Evolutionary conservation across 768 basidiomycete genomes (phyloP).

Genomic region (Dictyophora rubrovolvata): DNA sequence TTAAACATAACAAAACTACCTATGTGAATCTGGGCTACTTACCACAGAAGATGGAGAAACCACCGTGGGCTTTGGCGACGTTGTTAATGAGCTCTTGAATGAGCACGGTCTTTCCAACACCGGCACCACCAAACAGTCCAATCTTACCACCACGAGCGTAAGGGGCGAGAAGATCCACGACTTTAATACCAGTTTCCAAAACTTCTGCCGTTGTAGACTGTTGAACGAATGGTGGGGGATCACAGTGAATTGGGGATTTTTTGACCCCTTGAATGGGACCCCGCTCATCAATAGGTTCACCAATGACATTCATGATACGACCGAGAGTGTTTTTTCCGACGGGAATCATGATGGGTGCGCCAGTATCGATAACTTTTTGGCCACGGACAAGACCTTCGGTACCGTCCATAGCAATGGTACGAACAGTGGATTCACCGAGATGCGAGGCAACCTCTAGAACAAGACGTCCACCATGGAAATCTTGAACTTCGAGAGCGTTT

Average conservation of each 20-base stretch:
- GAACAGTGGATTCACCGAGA: constrained; percentile 97
- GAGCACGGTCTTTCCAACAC: constrained; percentile 99
- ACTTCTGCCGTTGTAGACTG: constrained; percentile 99
- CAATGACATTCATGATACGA: constrained; percentile 99
- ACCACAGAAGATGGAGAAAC: constrained; percentile 99
- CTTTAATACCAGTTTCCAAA: constrained; percentile 99
- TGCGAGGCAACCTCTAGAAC: constrained; percentile 99
- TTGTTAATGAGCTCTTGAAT: constrained; percentile 99
- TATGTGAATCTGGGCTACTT: constrained; percentile 18
- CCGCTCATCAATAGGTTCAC: constrained; percentile 99
- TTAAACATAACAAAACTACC: neutral
- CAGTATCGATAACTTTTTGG: constrained; percentile 94
- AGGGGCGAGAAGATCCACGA: constrained; percentile 97
- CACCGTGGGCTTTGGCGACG: constrained; percentile 99
- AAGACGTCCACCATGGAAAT: constrained; percentile 89
- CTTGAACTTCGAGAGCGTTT: constrained; percentile 96
- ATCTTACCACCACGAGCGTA: constrained; percentile 99
- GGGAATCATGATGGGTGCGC: constrained; percentile 91
- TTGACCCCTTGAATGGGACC: constrained; percentile 97
- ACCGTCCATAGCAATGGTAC: constrained; percentile 99
- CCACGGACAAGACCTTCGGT: constrained; percentile 99
- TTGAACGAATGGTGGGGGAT: constrained; percentile 94
- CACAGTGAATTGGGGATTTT: constrained; percentile 88
- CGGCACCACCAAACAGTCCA: constrained; percentile 99
- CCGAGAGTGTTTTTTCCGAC: constrained; percentile 92